Percentiles rank a stretch among this genome's conserved stretches.
phyloP scores from a whole-genome alignment of 2,329 filamentous ascomycete genomes.

The Colletotrichum spinosum region DNA sequence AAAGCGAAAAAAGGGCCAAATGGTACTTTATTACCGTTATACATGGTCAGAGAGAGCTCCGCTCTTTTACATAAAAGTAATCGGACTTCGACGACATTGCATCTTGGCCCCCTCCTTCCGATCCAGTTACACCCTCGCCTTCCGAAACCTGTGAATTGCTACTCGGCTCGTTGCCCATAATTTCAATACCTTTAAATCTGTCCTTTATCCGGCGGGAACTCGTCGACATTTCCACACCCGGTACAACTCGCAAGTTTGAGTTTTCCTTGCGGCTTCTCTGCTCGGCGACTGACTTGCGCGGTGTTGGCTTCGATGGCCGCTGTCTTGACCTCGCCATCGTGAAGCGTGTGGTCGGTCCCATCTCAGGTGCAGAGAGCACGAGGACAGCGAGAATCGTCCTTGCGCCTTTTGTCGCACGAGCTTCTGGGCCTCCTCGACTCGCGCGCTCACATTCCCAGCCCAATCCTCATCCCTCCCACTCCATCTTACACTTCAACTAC shows the following conservation, averaged over 20 bases:
- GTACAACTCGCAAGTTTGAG: background rate
- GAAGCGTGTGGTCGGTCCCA: too few species aligned
- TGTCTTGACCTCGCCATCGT: too few species aligned
- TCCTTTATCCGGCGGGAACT: conserved; percentile 30
- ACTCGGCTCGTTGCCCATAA: conserved; percentile 10
- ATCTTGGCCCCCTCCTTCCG: background rate
- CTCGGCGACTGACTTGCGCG: background rate
- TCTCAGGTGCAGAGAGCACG: too few species aligned
- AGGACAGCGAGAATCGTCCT: too few species aligned
- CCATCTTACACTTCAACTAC: too few species aligned
- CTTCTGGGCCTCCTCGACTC: too few species aligned
- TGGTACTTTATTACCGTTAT: background rate
- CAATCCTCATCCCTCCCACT: too few species aligned
- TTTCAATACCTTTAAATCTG: conserved; percentile 18
- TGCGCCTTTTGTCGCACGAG: background rate
- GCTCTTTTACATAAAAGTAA: conserved; percentile 23
- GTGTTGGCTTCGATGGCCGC: too few species aligned
- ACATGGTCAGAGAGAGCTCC: conserved; percentile 1
- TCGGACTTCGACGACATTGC: background rate
- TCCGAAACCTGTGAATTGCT: conserved; percentile 2
- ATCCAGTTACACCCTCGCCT: conserved; percentile 4
- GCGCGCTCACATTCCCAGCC: too few species aligned
- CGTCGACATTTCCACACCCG: background rate
- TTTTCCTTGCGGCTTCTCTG: background rate
- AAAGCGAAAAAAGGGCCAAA: too few species aligned